A percentile compares a stretch with the other conserved stretches of the same genome.
Conservation (phyloP, 495 filamentous ascomycete genomes). For the Aspergillus incahuasiensis region DNA sequence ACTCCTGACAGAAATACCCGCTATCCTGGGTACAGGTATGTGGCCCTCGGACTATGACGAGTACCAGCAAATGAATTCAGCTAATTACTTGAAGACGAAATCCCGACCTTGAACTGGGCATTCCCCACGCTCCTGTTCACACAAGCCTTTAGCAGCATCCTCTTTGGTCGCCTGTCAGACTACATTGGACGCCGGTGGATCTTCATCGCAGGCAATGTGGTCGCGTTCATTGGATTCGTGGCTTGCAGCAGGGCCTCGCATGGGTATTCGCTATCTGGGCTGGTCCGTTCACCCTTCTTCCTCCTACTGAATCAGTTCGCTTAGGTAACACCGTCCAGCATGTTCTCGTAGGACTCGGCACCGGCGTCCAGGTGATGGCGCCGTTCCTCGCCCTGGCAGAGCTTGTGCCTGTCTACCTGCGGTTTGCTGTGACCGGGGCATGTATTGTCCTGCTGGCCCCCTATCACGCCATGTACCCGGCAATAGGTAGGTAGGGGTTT, state of each 20-base stretch:
- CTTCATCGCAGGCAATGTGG: not conserved
- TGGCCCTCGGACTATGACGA: too few relatives aligned
- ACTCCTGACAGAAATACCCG: too few relatives aligned
- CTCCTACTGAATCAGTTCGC: too few relatives aligned
- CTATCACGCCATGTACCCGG: not conserved
- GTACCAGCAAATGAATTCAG: too few relatives aligned
- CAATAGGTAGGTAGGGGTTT: constrained; percentile 1
- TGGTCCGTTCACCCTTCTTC: too few relatives aligned
- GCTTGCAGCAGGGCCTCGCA: not conserved
- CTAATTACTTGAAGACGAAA: not conserved
- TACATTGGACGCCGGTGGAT: constrained; percentile 8
- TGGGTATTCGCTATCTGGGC: too few relatives aligned
- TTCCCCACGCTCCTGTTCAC: constrained; percentile 5
- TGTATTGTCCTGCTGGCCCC: not conserved
- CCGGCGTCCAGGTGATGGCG: not conserved
- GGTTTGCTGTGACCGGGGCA: not conserved
- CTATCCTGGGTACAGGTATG: too few relatives aligned
- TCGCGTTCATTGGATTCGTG: not conserved
- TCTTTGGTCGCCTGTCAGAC: constrained; percentile 4
- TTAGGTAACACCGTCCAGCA: too few relatives aligned
- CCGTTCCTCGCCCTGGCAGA: not conserved
- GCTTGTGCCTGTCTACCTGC: constrained; percentile 3
- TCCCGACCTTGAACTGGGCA: not conserved
- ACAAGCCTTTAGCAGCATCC: constrained; percentile 1
- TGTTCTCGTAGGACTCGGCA: not conserved